Percentiles rank a stretch among this genome's conserved stretches.
phyloP scores from a whole-genome alignment of 2,329 filamentous ascomycete genomes.

The Neonectria punicea region DNA sequence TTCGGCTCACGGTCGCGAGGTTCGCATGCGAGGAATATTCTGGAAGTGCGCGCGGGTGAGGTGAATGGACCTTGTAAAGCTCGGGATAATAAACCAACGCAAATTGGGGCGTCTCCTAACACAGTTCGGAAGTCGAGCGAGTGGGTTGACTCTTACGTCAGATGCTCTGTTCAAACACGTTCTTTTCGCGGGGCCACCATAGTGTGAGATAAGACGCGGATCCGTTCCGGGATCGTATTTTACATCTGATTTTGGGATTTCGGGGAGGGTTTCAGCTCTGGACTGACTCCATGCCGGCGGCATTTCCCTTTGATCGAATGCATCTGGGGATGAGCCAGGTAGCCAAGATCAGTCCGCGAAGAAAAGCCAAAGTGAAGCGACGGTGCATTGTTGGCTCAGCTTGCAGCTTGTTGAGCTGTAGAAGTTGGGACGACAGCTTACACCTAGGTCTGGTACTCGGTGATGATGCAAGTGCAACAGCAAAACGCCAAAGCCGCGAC shows the following conservation, averaged over 20 bases:
- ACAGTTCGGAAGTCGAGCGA: conserved; percentile 14
- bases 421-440: background rate
- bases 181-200: conserved; percentile 22
- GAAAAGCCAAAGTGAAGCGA: background rate
- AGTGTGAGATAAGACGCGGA: conserved; percentile 19
- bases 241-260: conserved; percentile 2
- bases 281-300: background rate
- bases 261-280: conserved; percentile 2
- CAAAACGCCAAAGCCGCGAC: conserved; percentile 3
- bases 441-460: background rate
- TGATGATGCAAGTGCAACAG: conserved; percentile 9
- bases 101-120: conserved; percentile 14
- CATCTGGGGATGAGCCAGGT: background rate
- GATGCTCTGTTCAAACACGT: conserved; percentile 32
- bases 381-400: conserved; percentile 5
- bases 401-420: conserved; percentile 12
- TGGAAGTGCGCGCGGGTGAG: conserved; percentile 1
- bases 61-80: conserved; percentile 1
- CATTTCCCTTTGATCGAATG: background rate
- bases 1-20: background rate
- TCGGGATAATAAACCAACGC: conserved; percentile 12
- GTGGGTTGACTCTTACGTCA: conserved; percentile 33
- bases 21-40: conserved; percentile 11
- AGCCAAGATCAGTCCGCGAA: background rate
- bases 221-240: conserved; percentile 12